Evolutionary conservation across 106 monocot genomes (phyloP), one percentile per base, ranked within the genome.

Genomic region (Allium fistulosum): DNA sequence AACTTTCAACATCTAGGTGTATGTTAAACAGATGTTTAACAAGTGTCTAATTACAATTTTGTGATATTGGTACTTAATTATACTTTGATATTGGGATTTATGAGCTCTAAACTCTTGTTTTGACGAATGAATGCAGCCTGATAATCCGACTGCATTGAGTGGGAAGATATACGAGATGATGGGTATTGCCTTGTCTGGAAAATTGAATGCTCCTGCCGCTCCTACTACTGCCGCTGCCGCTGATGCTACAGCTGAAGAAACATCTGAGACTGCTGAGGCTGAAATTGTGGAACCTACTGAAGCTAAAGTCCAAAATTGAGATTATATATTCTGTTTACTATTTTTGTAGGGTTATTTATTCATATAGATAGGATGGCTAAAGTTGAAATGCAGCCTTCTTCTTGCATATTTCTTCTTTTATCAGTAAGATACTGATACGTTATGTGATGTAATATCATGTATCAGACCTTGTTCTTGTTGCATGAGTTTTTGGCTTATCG

Each of bases 131-230:
- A 58, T 80, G 63, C 78, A 99, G 97, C 97, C 97, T 50, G 97
- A 99, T 26, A 93, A 93, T 61, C 92, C 97, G 13, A 65, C 81
- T 0, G 85, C 92, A 69, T 82, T 99, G 11, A 71, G 97, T 10
- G 79, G 87, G 57, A 99, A 93, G 80, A 90, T 99, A 56, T 99
- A 99, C 58, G 92, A 93, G 72, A 93, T 99, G 97, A 99, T 99
- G 92, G 75, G 83, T 3, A 69, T 72, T 51, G 83, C 92, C 12
- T 66, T 93, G 26, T 76, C 76, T 13, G 81, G 81, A 5, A 89
- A 77, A 77, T 99, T 84, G 89, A 45, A 22, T 22, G 22, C 22
- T 22, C 22, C 68, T 6, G 58, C 76, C 10, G 68, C 66, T 52
- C 15, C 69, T 4, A 37, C 66, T 11, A 60, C 76, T n/a, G 61